Evolutionary conservation across 2,329 filamentous ascomycete genomes (phyloP), one percentile per base, ranked within the genome.

Genomic region (Chlorencoelia australis): DNA sequence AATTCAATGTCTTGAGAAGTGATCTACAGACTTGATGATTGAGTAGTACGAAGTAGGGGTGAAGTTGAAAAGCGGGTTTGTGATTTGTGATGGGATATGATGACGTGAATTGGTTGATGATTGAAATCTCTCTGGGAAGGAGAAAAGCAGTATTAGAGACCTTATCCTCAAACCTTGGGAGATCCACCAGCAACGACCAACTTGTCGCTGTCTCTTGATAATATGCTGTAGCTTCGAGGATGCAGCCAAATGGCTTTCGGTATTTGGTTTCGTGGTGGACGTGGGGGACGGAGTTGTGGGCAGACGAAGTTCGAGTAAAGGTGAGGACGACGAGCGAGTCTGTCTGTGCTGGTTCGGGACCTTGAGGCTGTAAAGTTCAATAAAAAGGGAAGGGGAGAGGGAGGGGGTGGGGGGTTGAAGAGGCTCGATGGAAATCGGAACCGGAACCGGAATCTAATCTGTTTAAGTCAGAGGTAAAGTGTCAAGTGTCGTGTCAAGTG

Each of bases 131-230:
- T 45, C 42, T 47, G 44, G 44, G 43, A 19, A 8, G 14, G 19
- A 49, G 43, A 50, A 50, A 53, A 56, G 51, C 44, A 55, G 52
- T 51, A 52, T 43, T 54, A 55, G 46, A 55, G 52, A 56, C 52
- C 51, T n/a, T 50, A 48, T 51, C 45, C 50, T 54, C 55, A 57
- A 58, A 57, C 53, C 55, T 57, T 54, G 48, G 44, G 47, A 40
- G 26, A 24, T 50, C 47, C 47, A 44, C 45, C 50, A 49, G 52
- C 43, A 44, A 45, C 37, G 32, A n/a, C 39, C n/a, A 22, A 38
- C 24, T 25, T 32, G 30, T 38, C 33, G 48, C 24, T 43, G 41
- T 41, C 42, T 41, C 35, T 33, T 37, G n/a, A n/a, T n/a, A n/a
- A n/a, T n/a, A n/a, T n/a, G n/a, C n/a, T n/a, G n/a, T n/a, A n/a